Conservation (phyloP, 2,329 filamentous ascomycete genomes). For the Calonectria fujianensis region DNA sequence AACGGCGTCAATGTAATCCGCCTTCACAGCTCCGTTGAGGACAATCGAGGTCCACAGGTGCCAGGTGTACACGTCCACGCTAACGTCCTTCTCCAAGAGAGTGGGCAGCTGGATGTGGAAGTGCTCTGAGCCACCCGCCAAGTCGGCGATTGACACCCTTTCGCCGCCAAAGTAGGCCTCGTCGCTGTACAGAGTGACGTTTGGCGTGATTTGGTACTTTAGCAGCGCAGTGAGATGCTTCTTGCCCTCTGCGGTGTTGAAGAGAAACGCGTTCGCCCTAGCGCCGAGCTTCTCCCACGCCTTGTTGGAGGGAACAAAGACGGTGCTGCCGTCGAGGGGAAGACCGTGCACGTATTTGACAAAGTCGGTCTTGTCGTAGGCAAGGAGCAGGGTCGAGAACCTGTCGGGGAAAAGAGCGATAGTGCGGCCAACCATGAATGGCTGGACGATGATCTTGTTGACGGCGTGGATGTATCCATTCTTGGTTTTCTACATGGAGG, state of each 20-base stretch:
- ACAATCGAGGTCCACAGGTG: slow-evolving; percentile 82
- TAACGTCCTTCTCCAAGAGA: slow-evolving; percentile 78
- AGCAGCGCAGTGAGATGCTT: slow-evolving; percentile 87
- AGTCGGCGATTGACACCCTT: slow-evolving; percentile 53
- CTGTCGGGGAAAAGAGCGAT: slow-evolving; percentile 81
- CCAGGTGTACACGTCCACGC: slow-evolving; percentile 82
- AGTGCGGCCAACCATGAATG: slow-evolving; percentile 73
- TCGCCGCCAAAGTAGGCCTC: slow-evolving; percentile 77
- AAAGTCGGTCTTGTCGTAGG: slow-evolving; percentile 84
- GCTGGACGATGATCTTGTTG: slow-evolving; percentile 84
- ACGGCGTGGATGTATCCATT: slow-evolving; percentile 90
- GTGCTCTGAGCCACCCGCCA: slow-evolving; percentile 54
- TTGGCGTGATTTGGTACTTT: slow-evolving; percentile 85
- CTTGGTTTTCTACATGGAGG: slow-evolving; percentile 73
- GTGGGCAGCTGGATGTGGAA: slow-evolving; percentile 83
- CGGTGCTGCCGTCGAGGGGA: slow-evolving; percentile 77
- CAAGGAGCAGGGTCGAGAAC: slow-evolving; percentile 88
- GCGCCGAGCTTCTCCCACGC: slow-evolving; percentile 87
- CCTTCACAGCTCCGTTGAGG: slow-evolving; percentile 83
- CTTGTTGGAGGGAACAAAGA: slow-evolving; percentile 87
- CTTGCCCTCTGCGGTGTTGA: slow-evolving; percentile 82
- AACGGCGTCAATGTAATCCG: slow-evolving; percentile 81
- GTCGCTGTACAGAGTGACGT: slow-evolving; percentile 88
- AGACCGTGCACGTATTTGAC: slow-evolving; percentile 75
- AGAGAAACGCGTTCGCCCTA: slow-evolving; percentile 87